These are phyloP conservation scores for Anthracocystis walkeri DNA, from an alignment of 1,284 basidiomycete genomes.

Conservation along the genomic window DNA sequence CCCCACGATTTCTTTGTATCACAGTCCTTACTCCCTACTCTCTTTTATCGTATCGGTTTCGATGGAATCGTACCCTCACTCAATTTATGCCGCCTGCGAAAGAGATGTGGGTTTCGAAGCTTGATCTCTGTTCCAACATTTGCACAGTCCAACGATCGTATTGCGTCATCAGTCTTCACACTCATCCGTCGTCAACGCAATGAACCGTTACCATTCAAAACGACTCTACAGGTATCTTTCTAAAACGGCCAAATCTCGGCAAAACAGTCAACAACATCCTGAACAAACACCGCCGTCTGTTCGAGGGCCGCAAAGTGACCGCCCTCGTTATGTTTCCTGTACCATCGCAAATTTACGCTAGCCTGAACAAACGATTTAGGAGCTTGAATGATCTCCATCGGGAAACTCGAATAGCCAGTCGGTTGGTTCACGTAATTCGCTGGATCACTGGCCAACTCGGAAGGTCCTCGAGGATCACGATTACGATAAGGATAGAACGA, in stretches of 20 bases:
- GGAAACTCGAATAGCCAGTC: slow-evolving; percentile 70
- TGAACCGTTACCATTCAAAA: too few relatives aligned
- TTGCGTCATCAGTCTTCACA: too few relatives aligned
- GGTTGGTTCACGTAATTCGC: slow-evolving; percentile 68
- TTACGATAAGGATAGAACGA: slow-evolving; percentile 71
- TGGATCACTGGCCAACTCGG: slow-evolving; percentile 23
- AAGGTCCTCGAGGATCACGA: slow-evolving; percentile 48
- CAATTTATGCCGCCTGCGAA: too few relatives aligned
- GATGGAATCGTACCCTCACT: too few relatives aligned
- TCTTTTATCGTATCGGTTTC: too few relatives aligned
- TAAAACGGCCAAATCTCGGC: slow-evolving; percentile 44
- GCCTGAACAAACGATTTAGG: slow-evolving; percentile 68
- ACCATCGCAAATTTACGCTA: slow-evolving; percentile 69
- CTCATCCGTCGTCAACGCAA: too few relatives aligned
- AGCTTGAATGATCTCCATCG: slow-evolving; percentile 69
- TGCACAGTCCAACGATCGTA: too few relatives aligned
- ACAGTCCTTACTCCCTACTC: too few relatives aligned
- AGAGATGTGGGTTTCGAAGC: too few relatives aligned
- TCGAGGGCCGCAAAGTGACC: slow-evolving; percentile 70
- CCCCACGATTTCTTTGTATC: too few relatives aligned
- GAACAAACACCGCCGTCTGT: slow-evolving; percentile 69
- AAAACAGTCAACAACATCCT: slow-evolving; percentile 64
- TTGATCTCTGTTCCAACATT: too few relatives aligned
- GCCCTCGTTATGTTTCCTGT: slow-evolving; percentile 67
- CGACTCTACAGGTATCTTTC: neutral